Base-by-base conservation (phyloP, 1,284 basidiomycete genomes). In the Tylopilus sp. region DNA sequence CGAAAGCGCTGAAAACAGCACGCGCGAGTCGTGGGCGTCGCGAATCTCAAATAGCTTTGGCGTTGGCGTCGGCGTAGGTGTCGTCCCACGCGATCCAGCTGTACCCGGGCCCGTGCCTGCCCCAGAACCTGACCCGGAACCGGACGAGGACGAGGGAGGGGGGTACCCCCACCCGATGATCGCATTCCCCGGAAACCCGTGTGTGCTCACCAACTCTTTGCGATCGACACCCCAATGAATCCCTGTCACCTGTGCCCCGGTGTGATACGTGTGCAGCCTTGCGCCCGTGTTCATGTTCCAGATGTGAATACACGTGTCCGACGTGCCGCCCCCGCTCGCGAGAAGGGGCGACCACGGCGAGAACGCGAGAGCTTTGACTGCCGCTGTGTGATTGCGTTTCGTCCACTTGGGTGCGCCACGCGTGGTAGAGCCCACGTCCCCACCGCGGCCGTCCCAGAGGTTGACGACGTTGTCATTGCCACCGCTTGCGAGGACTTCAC, bases 381-480 rank as follows among this genome's bases (percentile, higher is more conserved):
- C 94, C 0, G 93, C 94, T 0, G 89, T 92, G 69, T 97, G 94
- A 66, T 93, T 96, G 38, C 90, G 77, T 71, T 96, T 97, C 38
- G 90, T 92, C 92, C 91, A 92, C 62, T 91, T 86, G 2, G 89
- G 85, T 49, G 79, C 76, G 6, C 85, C 81, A 37, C 85, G 73
- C 1, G 82, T 33, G 1, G 78, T 77, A 29, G 79, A 74, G 2
- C 71, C 74, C 5, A 83, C 79, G 59, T 87, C 83, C 0, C 84
- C 84, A 0, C 90, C 69, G 29, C 91, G 76, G 0, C 86, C 85
- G 60, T 97, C 95, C 95, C 94, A 97, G 46, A 96, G 88, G 65
- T 97, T 96, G 48, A 97, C 92, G 15, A 96, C 90, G 58, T 97
- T 97, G 68, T 97, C 95, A 66, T 97, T 97, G 0, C 92, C 93